Percentiles rank a stretch among this genome's conserved stretches.
phyloP scores from a whole-genome alignment of 805 yeast species.

The Saccharomycopsis lassenensis region DNA sequence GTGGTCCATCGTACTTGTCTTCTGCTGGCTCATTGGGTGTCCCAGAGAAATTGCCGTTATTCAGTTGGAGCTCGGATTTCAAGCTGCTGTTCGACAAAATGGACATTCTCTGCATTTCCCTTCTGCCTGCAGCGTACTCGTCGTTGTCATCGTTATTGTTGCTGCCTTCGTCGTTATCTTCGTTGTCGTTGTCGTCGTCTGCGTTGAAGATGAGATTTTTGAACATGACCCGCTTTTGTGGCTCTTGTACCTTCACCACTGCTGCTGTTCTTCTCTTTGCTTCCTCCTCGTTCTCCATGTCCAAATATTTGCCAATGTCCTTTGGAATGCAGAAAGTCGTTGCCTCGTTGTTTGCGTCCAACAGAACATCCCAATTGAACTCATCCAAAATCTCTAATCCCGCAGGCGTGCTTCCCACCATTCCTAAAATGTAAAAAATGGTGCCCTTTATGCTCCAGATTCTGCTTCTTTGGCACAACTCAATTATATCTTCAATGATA shows the following conservation, averaged over 20 bases:
- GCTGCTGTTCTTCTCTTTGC: not conserved
- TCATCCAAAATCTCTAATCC: constrained; percentile 84
- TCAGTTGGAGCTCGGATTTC: not conserved
- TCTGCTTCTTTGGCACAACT: constrained; percentile 34
- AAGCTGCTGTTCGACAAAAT: too few species aligned
- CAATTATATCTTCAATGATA: constrained; percentile 41
- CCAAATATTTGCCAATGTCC: constrained; percentile 25
- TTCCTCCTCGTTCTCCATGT: constrained; percentile 5
- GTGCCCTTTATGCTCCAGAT: constrained; percentile 62
- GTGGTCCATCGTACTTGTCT: not conserved
- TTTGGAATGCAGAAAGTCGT: constrained; percentile 33
- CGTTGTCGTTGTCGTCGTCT: too few species aligned
- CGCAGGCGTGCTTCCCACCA: constrained; percentile 58
- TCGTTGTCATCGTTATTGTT: not conserved
- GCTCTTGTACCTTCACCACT: too few species aligned
- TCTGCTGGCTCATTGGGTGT: not conserved
- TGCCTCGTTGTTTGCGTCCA: constrained; percentile 33
- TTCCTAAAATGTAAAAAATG: constrained; percentile 68
- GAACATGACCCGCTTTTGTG: too few species aligned
- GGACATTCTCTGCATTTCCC: not conserved
- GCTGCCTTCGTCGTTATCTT: not conserved
- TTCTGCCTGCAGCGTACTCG: not conserved
- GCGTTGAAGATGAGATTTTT: too few species aligned
- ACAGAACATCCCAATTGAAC: constrained; percentile 54
- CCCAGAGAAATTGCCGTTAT: not conserved